phyloP scores from a whole-genome alignment of 345 rosid species.

The Gossypium turneri region DNA sequence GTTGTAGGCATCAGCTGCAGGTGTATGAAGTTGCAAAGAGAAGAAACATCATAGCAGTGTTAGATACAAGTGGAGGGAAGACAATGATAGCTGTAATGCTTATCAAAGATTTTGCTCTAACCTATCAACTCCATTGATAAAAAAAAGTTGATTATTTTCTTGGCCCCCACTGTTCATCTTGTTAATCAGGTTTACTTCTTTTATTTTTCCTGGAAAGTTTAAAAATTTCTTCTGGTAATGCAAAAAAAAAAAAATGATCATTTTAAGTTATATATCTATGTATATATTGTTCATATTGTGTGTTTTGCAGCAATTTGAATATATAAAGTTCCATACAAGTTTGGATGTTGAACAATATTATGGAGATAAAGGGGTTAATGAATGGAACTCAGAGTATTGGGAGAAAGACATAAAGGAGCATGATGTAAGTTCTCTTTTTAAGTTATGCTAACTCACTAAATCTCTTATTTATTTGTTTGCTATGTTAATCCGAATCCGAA shows the following conservation, averaged over 20 bases:
- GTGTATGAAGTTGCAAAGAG: conserved; percentile 61
- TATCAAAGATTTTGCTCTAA: conserved; percentile 40
- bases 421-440: conserved; percentile 41
- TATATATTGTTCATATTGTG: not conserved
- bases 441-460: not conserved
- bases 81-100: conserved; percentile 64
- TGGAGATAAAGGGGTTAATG: conserved; percentile 77
- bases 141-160: conserved; percentile 56
- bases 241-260: not conserved
- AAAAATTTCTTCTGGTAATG: not conserved
- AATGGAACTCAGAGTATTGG: conserved; percentile 57
- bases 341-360: conserved; percentile 60
- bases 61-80: conserved; percentile 68
- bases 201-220: not conserved
- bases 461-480: not conserved
- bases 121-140: conserved; percentile 27
- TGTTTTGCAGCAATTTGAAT: conserved; percentile 63
- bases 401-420: conserved; percentile 54
- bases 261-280: not conserved
- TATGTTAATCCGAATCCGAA: too few relatives aligned
- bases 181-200: conserved; percentile 56
- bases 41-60: conserved; percentile 70
- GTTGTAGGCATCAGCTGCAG: conserved; percentile 49
- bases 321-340: conserved; percentile 36
- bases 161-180: conserved; percentile 78